Evolutionary conservation across 306 rosid genomes (phyloP).

Genomic region (Astragalus glycyphyllos): DNA sequence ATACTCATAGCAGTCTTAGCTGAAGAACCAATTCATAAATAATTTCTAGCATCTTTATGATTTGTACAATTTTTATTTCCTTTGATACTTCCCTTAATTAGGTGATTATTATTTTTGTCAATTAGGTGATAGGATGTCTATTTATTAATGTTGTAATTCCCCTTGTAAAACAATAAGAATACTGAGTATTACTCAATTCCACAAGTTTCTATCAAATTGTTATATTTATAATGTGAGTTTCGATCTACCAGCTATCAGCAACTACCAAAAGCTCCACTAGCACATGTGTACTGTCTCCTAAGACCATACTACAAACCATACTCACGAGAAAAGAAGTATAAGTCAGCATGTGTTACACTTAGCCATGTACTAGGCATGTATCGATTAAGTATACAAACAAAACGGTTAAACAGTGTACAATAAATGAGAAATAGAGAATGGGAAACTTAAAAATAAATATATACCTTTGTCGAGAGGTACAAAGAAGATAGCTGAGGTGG

Average conservation of each 20-base stretch:
- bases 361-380: neutral
- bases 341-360: constrained; percentile 31
- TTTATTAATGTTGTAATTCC: no score
- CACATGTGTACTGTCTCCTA: neutral
- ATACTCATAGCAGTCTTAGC: constrained; percentile 22
- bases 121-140: no score
- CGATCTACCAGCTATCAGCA: constrained; percentile 12
- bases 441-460: constrained; percentile 31
- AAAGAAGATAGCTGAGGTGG: constrained; percentile 63
- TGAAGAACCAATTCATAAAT: constrained; percentile 27
- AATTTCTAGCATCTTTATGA: neutral
- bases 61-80: no score
- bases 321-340: constrained; percentile 5
- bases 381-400: constrained; percentile 16
- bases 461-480: constrained; percentile 90
- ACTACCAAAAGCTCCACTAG: neutral
- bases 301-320: neutral
- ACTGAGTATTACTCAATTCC: no score
- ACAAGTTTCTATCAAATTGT: neutral
- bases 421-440: constrained; percentile 12
- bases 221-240: neutral
- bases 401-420: neutral
- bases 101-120: no score
- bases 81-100: no score
- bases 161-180: no score